These are phyloP conservation scores for Iris pallida DNA, from an alignment of 116 monocot genomes.

Conservation along the genomic window DNA sequence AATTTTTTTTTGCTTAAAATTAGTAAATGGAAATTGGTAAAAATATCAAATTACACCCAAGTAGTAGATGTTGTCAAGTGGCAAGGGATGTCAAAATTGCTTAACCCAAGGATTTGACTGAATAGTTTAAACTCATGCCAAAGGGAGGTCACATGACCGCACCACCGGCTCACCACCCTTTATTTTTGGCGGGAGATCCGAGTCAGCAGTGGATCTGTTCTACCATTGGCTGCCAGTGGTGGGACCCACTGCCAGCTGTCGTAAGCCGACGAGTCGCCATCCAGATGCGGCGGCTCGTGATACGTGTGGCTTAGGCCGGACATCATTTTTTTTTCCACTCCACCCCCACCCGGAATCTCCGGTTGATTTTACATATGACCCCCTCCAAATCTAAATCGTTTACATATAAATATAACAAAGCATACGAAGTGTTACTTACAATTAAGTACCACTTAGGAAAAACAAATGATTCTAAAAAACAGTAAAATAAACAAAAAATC, in stretches of 20 bases:
- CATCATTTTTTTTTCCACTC: no score
- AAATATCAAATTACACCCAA: no score
- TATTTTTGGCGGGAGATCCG: not conserved
- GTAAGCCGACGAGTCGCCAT: slow-evolving; percentile 1
- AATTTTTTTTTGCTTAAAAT: no score
- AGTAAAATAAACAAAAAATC: no score
- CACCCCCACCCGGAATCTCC: not conserved
- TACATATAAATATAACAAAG: no score
- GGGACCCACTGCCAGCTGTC: slow-evolving; percentile 12
- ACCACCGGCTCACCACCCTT: not conserved
- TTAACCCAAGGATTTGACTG: slow-evolving; percentile 22
- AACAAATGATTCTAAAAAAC: no score
- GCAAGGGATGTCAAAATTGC: slow-evolving; percentile 3
- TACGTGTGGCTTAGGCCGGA: not conserved
- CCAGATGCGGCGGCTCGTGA: slow-evolving; percentile 32
- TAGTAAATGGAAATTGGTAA: no score
- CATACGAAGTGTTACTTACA: no score
- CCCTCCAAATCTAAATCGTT: no score
- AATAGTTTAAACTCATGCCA: not conserved
- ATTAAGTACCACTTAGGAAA: no score
- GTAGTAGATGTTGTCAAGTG: not conserved
- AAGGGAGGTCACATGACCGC: slow-evolving; percentile 21
- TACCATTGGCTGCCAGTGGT: not conserved
- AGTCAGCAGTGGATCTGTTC: slow-evolving; percentile 6
- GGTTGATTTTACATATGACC: not conserved